These are phyloP conservation scores for Melanogaster broomeanus DNA, from an alignment of 768 basidiomycete species.

Conservation along the genomic window DNA sequence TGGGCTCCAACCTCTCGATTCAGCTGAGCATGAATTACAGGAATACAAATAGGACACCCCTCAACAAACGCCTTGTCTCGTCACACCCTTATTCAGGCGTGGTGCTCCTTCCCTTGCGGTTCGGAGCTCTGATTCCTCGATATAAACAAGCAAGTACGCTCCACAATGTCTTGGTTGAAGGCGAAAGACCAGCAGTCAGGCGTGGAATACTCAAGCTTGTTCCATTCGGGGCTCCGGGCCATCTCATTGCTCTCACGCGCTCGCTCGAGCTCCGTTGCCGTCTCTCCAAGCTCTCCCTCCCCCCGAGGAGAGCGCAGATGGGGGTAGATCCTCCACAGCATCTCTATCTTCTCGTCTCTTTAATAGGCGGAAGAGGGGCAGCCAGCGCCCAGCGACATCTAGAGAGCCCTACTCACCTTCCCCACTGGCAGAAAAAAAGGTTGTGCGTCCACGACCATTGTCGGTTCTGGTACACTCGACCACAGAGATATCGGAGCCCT, in stretches of 20 bases:
- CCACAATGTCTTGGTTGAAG: slow-evolving; percentile 33
- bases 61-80: not conserved
- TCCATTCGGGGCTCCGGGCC: slow-evolving; percentile 36
- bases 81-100: not conserved
- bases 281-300: slow-evolving; percentile 7
- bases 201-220: slow-evolving; percentile 35
- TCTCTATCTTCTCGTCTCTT: slow-evolving; percentile 13
- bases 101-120: not conserved
- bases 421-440: slow-evolving; percentile 1
- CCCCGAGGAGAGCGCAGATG: not conserved
- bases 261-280: slow-evolving; percentile 1
- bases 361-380: slow-evolving; percentile 1
- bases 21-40: slow-evolving; percentile 17
- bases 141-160: not conserved
- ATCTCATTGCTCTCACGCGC: slow-evolving; percentile 22
- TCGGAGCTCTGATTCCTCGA: not conserved
- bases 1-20: slow-evolving; percentile 4
- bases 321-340: not conserved
- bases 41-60: slow-evolving; percentile 28
- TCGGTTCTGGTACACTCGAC: slow-evolving; percentile 16
- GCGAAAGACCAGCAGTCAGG: slow-evolving; percentile 30
- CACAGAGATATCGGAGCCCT: slow-evolving; percentile 8
- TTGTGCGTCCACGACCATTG: slow-evolving; percentile 8
- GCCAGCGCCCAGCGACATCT: not conserved
- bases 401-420: slow-evolving; percentile 3